phyloP scores from a whole-genome alignment of 345 rosid species.

The Cardiospermum halicacabum region DNA sequence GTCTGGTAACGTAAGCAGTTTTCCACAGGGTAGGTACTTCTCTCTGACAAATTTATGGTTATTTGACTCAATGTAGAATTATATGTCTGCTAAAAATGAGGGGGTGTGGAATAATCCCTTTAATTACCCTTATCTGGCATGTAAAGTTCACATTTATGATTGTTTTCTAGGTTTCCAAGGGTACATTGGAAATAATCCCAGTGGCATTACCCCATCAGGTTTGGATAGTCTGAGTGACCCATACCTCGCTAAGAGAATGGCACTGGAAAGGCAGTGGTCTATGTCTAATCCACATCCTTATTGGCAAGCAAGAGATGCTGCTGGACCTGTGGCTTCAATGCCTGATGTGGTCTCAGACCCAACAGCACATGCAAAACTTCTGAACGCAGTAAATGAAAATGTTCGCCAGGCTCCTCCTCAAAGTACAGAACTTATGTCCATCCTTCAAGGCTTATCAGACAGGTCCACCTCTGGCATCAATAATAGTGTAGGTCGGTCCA shows the following conservation, averaged over 20 bases:
- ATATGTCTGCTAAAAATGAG: neutral
- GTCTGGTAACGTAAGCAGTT: conserved; percentile 49
- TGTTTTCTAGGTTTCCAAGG: conserved; percentile 60
- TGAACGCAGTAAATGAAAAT: conserved; percentile 32
- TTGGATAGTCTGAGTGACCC: conserved; percentile 55
- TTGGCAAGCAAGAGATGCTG: conserved; percentile 74
- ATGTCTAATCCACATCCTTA: conserved; percentile 44
- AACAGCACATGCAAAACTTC: conserved; percentile 32
- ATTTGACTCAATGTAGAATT: neutral
- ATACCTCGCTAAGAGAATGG: conserved; percentile 63
- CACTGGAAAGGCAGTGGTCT: conserved; percentile 74
- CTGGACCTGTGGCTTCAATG: conserved; percentile 49
- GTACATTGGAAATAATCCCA: conserved; percentile 49
- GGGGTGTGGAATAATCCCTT: no score
- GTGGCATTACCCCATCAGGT: conserved; percentile 38
- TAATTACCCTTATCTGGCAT: neutral
- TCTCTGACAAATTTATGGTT: neutral
- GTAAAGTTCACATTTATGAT: conserved; percentile 12
- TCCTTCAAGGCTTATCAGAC: conserved; percentile 66
- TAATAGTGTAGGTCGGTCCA: conserved; percentile 58
- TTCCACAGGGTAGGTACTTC: conserved; percentile 59
- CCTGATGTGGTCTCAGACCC: conserved; percentile 48
- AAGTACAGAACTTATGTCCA: conserved; percentile 64
- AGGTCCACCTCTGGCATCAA: conserved; percentile 50
- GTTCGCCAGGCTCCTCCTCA: conserved; percentile 48